Evolutionary conservation across 345 rosid genomes (phyloP).

Genomic region (Arabis hirsuta): DNA sequence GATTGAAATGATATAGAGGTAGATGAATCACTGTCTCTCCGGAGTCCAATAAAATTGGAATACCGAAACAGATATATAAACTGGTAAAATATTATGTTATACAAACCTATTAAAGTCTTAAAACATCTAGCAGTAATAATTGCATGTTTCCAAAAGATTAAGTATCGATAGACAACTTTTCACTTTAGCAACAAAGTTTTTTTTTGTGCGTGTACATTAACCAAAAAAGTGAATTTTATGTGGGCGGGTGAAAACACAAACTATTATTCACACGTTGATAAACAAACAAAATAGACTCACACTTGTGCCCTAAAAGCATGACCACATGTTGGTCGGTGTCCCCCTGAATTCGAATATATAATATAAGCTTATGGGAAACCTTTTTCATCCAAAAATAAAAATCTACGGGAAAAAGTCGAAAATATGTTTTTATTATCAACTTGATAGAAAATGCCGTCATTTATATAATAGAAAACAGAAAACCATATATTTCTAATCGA

Average conservation of each 20-base stretch:
- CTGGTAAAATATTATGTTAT: neutral
- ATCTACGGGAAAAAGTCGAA: neutral
- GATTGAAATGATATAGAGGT: neutral
- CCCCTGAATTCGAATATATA: constrained; percentile 31
- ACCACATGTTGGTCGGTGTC: constrained; percentile 51
- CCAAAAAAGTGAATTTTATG: constrained; percentile 41
- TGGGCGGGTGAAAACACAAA: constrained; percentile 42
- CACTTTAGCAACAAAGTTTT: constrained; percentile 30
- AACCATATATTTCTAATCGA: neutral
- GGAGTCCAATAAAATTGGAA: constrained; percentile 25
- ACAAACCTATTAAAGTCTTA: neutral
- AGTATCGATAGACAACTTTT: constrained; percentile 31
- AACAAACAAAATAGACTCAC: constrained; percentile 34
- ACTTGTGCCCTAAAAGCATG: constrained; percentile 51
- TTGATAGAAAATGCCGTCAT: constrained; percentile 39
- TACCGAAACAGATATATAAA: neutral
- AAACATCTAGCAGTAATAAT: constrained; percentile 29
- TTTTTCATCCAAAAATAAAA: constrained; percentile 1
- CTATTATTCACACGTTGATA: constrained; percentile 28
- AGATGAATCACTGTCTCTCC: neutral
- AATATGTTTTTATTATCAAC: constrained; percentile 13
- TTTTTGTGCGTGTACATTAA: constrained; percentile 37
- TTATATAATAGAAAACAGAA: constrained; percentile 10
- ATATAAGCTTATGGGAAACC: neutral
- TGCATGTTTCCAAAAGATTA: constrained; percentile 38